These are phyloP conservation scores for Trifolium repens DNA, from an alignment of 306 rosid species.

Conservation along the genomic window DNA sequence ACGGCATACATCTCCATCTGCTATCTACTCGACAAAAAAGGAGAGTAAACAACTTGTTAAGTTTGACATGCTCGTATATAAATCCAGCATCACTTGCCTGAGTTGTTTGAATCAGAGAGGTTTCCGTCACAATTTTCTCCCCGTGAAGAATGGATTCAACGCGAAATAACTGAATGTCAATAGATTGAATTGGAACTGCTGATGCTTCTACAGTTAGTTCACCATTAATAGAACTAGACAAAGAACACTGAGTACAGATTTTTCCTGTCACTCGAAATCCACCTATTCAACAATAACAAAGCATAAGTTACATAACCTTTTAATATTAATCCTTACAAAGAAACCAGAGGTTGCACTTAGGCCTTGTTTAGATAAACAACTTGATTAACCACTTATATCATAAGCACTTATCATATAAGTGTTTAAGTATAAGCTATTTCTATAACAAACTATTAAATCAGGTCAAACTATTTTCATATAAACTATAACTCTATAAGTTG, in stretches of 20 bases:
- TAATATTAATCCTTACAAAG: conserved; percentile 19
- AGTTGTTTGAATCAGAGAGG: conserved; percentile 82
- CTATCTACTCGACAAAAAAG: conserved; percentile 59
- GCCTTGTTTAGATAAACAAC: not conserved
- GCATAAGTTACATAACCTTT: conserved; percentile 38
- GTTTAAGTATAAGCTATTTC: not conserved
- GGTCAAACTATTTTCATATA: not conserved
- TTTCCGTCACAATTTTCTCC: conserved; percentile 80
- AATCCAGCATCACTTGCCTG: conserved; percentile 62
- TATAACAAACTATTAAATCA: not conserved
- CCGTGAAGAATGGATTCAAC: conserved; percentile 89
- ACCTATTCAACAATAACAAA: conserved; percentile 56
- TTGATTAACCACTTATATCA: not conserved
- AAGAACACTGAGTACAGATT: conserved; percentile 77
- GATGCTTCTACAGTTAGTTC: conserved; percentile 87
- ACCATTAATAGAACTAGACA: conserved; percentile 73
- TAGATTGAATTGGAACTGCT: conserved; percentile 78
- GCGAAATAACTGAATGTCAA: conserved; percentile 80
- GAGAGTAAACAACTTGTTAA: conserved; percentile 30
- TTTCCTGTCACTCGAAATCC: conserved; percentile 91
- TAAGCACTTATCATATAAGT: not conserved
- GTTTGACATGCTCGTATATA: conserved; percentile 7
- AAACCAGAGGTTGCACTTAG: conserved; percentile 3
- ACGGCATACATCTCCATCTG: conserved; percentile 81
- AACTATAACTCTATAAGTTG: not conserved